Conservation (phyloP, 2,329 filamentous ascomycete species). For the Talaromyces sp. region DNA sequence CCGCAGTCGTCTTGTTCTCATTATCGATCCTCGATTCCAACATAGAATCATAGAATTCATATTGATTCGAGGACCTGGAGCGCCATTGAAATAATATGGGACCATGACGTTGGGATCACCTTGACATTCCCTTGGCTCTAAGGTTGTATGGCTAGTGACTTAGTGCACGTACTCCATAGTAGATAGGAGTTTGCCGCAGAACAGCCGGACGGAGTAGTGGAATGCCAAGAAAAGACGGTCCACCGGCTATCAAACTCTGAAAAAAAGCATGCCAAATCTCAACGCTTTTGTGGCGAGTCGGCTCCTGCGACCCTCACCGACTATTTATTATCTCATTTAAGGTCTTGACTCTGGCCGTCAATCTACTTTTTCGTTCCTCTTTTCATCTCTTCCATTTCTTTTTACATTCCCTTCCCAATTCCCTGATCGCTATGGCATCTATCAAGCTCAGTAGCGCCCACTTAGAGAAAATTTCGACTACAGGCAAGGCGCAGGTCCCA, state of each 20-base stretch:
- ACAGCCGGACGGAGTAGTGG: neutral
- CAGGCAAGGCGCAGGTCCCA: constrained; percentile 29
- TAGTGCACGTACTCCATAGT: too few species aligned
- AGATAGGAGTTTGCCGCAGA: neutral
- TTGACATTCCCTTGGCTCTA: too few species aligned
- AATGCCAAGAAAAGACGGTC: constrained; percentile 4
- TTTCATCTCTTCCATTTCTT: neutral
- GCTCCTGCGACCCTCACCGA: neutral
- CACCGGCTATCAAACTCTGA: constrained; percentile 3
- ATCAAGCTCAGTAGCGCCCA: neutral
- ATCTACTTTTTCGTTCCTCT: neutral
- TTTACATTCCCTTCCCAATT: neutral
- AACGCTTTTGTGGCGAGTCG: constrained; percentile 3
- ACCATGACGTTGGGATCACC: neutral
- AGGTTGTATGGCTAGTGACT: too few species aligned
- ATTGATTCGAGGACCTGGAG: neutral
- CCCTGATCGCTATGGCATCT: neutral
- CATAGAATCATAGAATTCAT: neutral
- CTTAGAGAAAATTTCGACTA: neutral
- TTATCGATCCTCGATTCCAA: neutral
- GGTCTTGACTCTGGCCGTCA: neutral
- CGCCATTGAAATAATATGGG: neutral
- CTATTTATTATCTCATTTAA: constrained; percentile 20
- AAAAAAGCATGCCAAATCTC: neutral
- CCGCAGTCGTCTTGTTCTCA: neutral